A percentile compares a stretch with the other conserved stretches of the same genome.
These are phyloP conservation scores for Lentinula aciculospora DNA, from an alignment of 768 basidiomycete species.

Conservation along the genomic window DNA sequence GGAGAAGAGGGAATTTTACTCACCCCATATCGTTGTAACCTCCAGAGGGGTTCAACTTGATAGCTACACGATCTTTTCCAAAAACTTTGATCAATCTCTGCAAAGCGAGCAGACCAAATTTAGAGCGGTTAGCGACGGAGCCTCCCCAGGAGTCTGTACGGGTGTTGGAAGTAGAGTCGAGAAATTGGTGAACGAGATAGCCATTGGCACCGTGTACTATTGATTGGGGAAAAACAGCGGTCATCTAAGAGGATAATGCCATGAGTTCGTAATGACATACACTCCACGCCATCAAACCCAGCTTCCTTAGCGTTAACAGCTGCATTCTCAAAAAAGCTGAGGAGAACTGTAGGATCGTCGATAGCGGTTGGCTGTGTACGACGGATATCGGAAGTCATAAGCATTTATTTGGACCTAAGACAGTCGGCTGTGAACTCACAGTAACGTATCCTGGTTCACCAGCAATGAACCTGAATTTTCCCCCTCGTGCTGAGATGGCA, in stretches of 20 bases:
- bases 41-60: constrained; percentile 25
- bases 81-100: constrained; percentile 26
- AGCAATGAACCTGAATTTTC: constrained; percentile 19
- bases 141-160: constrained; percentile 42
- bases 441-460: constrained; percentile 22
- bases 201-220: constrained; percentile 25
- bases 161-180: constrained; percentile 26
- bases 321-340: constrained; percentile 23
- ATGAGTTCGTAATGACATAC: constrained; percentile 8
- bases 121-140: constrained; percentile 31
- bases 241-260: too few species aligned
- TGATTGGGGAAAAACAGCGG: too few species aligned
- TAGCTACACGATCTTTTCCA: constrained; percentile 27
- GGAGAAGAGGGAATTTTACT: neutral
- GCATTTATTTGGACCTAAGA: too few species aligned
- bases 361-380: constrained; percentile 16
- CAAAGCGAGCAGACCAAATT: constrained; percentile 32
- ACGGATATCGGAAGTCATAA: neutral
- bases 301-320: constrained; percentile 27
- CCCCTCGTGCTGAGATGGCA: constrained; percentile 20
- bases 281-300: constrained; percentile 33
- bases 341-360: constrained; percentile 23
- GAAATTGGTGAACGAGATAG: constrained; percentile 32
- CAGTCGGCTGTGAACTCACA: constrained; percentile 13
- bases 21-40: constrained; percentile 28